Evolutionary conservation across 148 eudicot genomes (phyloP), one percentile per base, ranked within the genome.

Genomic region (Spergularia bocconei): DNA sequence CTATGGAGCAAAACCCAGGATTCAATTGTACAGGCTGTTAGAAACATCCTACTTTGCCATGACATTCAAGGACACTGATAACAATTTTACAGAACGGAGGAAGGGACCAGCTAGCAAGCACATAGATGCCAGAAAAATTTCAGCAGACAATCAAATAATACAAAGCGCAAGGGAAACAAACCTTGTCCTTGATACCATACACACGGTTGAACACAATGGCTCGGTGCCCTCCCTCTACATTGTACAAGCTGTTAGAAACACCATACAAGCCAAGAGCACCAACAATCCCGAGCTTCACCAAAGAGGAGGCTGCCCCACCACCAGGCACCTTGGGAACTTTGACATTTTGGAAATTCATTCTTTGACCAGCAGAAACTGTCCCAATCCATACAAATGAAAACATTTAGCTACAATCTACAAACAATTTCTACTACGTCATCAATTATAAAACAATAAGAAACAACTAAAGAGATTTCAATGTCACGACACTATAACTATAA

Each of bases 191-290:
- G 74, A 94, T 79, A 60, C 98, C 98, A 77, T 79, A 79, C 50
- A 94, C 50, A 21, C 98, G 98, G 58, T 94, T 94, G 86, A 94
- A 94, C 17, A 94, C 93, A 67, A 94, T 90, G 41, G 98, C 98
- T 17, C 98, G 82, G 77, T 94, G 97, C 39, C 98, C 97, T 62
- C 98, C 97, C 61, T 92, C 96, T 9, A 91, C 97, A 78, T 91
- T 91, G 87, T 94, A 94, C 48, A 94, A 85, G 85, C 97, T 88
- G 84, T 94, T 84, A 69, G 85, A 66, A 73, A 83, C 69, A 74
- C 89, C 98, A 81, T 94, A 94, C 36, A 89, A 60, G 9, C 92
- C 96, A 58, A 92, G 71, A 51, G 77, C 93, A 61, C 86, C 87
- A 81, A 94, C 57, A 78, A 86, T 69, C 50, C 97, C 97, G 29